Base-by-base conservation (phyloP, 805 yeast genomes). In the Ogataea minuta region DNA sequence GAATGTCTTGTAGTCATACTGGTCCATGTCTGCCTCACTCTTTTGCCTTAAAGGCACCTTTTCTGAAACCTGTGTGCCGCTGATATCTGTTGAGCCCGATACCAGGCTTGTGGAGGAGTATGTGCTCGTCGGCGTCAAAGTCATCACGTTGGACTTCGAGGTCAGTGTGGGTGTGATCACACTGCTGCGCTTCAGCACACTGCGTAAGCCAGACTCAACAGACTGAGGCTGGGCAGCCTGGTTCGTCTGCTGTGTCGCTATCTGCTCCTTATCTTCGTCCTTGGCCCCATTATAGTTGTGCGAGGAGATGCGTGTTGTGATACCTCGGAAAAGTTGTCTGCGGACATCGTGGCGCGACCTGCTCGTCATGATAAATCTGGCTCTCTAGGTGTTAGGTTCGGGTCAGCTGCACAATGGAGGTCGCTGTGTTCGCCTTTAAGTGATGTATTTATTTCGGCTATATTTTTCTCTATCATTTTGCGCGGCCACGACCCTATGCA, bases 1-100 rank as follows among this genome's bases (percentile, higher is more conserved):
- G 44, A 64, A 64, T 6, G 63, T 59, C 39, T 58, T 56, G 36
- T 63, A 64, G 29, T 63, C 67, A 38, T 60, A 64, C 29, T 61
- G 62, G 31, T 53, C 51, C 43, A 55, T 46, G 25, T 56, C 62
- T 3, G 53, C 42, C 12, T 50, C 57, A 11, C 45, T 44, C 31
- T 46, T 40, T n/a, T 48, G 47, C 12, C 57, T 41, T 23, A 58
- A 50, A 4, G 59, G 41, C 24, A 60, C 37, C 28, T 49, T 51
- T 14, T 54, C 59, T 8, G 55, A 45, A 17, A 47, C 44, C 13
- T 44, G 46, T 13, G 49, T 31, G 9, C 50, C 41, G 27, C 46
- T 50, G 6, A 41, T 32, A n/a, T 46, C 57, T 9, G 52, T 46
- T 17, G 50, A 39, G 12, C 39, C 44, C 14, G 50, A 40, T 21